Evolutionary conservation across 441 rosid species (phyloP).

Genomic region (Viola pubescens): DNA sequence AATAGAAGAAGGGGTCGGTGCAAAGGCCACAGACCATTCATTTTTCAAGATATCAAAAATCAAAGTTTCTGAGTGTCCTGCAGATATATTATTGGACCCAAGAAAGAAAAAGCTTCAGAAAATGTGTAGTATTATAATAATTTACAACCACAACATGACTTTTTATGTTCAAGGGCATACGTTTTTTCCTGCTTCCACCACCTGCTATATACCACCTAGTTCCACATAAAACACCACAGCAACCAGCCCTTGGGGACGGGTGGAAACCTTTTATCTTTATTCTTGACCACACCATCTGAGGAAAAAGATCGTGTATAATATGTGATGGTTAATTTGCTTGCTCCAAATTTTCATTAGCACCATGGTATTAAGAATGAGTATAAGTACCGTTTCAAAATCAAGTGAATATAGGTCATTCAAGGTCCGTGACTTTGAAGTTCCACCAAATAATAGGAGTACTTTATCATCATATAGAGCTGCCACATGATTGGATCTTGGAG

Average conservation of each 20-base stretch:
- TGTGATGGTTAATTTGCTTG: slow-evolving; percentile 7
- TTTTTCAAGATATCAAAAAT: slow-evolving; percentile 62
- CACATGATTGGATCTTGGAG: slow-evolving; percentile 81
- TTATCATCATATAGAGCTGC: slow-evolving; percentile 83
- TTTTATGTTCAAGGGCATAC: slow-evolving; percentile 36
- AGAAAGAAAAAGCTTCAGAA: background rate
- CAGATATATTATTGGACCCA: slow-evolving; percentile 4
- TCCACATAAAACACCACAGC: slow-evolving; percentile 85
- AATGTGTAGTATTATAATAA: background rate
- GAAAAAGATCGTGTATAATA: slow-evolving; percentile 18
- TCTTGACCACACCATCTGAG: slow-evolving; percentile 95
- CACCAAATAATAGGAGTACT: slow-evolving; percentile 77
- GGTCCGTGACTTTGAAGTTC: slow-evolving; percentile 71
- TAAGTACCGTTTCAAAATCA: slow-evolving; percentile 84
- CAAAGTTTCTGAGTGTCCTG: slow-evolving; percentile 89
- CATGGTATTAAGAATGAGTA: slow-evolving; percentile 4
- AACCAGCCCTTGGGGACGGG: slow-evolving; percentile 91
- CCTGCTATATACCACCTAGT: slow-evolving; percentile 95
- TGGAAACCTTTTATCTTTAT: slow-evolving; percentile 83
- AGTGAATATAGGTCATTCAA: slow-evolving; percentile 88
- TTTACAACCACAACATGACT: background rate
- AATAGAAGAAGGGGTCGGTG: slow-evolving; percentile 68
- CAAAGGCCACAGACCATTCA: slow-evolving; percentile 80
- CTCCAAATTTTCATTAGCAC: background rate
- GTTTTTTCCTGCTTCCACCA: slow-evolving; percentile 93